These are phyloP conservation scores for Phaeotremella fagi DNA, from an alignment of 768 basidiomycete genomes.

Conservation along the genomic window DNA sequence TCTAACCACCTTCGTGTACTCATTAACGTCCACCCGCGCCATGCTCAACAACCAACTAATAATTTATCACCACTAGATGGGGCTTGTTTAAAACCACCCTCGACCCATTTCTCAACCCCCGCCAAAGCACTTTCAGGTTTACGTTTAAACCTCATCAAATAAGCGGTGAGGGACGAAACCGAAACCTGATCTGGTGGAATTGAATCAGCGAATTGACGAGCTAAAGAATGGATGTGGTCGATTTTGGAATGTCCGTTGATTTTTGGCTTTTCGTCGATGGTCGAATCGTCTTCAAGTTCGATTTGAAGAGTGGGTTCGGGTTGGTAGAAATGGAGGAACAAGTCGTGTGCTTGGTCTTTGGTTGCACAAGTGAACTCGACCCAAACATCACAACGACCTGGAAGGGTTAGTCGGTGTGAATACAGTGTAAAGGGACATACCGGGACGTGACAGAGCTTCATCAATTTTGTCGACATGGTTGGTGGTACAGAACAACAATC, in stretches of 20 bases:
- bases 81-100: slow-evolving; percentile 40
- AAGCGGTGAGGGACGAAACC: slow-evolving; percentile 83
- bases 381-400: slow-evolving; percentile 70
- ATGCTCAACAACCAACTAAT: no score
- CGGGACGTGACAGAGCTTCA: slow-evolving; percentile 17
- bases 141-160: slow-evolving; percentile 65
- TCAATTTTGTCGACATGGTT: slow-evolving; percentile 18
- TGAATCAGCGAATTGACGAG: slow-evolving; percentile 56
- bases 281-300: background rate
- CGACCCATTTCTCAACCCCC: slow-evolving; percentile 73
- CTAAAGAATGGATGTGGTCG: slow-evolving; percentile 54
- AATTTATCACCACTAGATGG: no score
- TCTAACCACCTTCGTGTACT: background rate
- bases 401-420: background rate
- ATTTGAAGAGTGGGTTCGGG: background rate
- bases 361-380: slow-evolving; percentile 78
- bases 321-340: slow-evolving; percentile 40
- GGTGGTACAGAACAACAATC: slow-evolving; percentile 24
- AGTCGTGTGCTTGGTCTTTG: slow-evolving; percentile 53
- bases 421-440: slow-evolving; percentile 6
- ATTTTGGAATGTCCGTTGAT: background rate
- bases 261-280: background rate
- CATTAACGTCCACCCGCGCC: background rate
- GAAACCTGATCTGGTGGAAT: slow-evolving; percentile 81
- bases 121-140: no score